phyloP scores from a whole-genome alignment of 2,329 filamentous ascomycete genomes.

The Alternaria arborescens region DNA sequence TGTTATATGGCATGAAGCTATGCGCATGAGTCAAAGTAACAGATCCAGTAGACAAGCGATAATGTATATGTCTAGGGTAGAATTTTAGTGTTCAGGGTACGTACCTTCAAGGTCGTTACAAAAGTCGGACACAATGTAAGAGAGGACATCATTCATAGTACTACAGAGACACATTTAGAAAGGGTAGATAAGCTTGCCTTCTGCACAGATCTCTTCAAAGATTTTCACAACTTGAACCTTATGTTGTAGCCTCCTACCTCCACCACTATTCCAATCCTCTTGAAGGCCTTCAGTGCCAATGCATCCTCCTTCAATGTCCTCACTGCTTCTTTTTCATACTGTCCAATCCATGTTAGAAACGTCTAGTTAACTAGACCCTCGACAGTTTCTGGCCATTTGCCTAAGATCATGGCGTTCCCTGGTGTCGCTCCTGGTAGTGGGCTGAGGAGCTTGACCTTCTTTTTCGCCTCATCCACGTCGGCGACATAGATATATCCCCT shows the following conservation, averaged over 20 bases:
- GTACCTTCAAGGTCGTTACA: background rate
- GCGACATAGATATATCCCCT: conserved; percentile 94
- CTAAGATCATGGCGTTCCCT: conserved; percentile 81
- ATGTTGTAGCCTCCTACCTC: background rate
- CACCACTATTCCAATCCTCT: background rate
- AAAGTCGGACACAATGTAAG: background rate
- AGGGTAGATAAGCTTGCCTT: background rate
- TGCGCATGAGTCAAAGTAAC: background rate
- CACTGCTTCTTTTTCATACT: too few species aligned
- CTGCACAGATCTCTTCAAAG: background rate
- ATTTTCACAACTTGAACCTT: background rate
- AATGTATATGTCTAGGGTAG: background rate
- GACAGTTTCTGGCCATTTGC: conserved; percentile 84
- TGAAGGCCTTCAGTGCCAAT: background rate
- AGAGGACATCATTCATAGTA: background rate
- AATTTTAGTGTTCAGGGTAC: background rate
- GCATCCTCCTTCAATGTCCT: background rate
- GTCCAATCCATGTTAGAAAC: background rate
- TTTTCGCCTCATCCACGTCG: conserved; percentile 86
- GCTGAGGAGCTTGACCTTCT: conserved; percentile 80
- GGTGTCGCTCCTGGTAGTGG: conserved; percentile 85
- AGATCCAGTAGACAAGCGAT: background rate
- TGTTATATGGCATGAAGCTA: background rate
- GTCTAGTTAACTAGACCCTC: conserved; percentile 70
- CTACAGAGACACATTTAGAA: background rate